A percentile compares a stretch with the other conserved stretches of the same genome.
These are phyloP conservation scores for Cymodocea nodosa DNA, from an alignment of 116 monocot genomes.

Conservation along the genomic window DNA sequence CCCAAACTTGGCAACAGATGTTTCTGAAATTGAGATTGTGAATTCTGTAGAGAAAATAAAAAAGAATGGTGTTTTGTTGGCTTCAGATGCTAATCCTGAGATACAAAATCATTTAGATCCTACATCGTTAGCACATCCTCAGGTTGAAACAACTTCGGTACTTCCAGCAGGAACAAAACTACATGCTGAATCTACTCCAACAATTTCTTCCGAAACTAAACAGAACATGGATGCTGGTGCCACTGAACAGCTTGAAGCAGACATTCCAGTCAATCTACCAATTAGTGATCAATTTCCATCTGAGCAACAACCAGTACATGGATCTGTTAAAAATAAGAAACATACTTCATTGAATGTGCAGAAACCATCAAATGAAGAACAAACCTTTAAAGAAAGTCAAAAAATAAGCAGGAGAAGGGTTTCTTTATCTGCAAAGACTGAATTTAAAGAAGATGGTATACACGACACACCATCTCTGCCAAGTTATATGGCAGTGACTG, in stretches of 20 bases:
- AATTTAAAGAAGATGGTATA: constrained; percentile 37
- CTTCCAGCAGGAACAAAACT: not conserved
- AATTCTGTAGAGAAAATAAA: constrained; percentile 17
- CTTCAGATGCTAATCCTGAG: constrained; percentile 5
- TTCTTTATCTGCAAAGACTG: constrained; percentile 60
- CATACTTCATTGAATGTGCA: constrained; percentile 17
- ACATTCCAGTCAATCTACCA: constrained; percentile 7
- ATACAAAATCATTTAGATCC: not conserved
- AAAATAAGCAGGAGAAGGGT: constrained; percentile 49
- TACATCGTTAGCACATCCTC: not conserved
- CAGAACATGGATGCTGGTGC: not conserved
- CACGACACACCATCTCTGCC: constrained; percentile 41
- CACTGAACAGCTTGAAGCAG: constrained; percentile 4
- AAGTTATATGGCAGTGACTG: constrained; percentile 79
- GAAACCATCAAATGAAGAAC: constrained; percentile 30
- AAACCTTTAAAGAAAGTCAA: constrained; percentile 19
- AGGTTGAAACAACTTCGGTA: not conserved
- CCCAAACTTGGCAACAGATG: constrained; percentile 10
- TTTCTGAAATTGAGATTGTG: not conserved
- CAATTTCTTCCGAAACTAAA: not conserved
- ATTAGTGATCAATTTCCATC: constrained; percentile 2
- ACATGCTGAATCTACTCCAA: not conserved
- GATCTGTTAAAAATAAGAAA: constrained; percentile 27
- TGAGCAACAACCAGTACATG: constrained; percentile 17
- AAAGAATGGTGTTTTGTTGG: constrained; percentile 4